These are phyloP conservation scores for Fusarium tricinctum DNA, from an alignment of 2,329 filamentous ascomycete genomes.

Conservation along the genomic window DNA sequence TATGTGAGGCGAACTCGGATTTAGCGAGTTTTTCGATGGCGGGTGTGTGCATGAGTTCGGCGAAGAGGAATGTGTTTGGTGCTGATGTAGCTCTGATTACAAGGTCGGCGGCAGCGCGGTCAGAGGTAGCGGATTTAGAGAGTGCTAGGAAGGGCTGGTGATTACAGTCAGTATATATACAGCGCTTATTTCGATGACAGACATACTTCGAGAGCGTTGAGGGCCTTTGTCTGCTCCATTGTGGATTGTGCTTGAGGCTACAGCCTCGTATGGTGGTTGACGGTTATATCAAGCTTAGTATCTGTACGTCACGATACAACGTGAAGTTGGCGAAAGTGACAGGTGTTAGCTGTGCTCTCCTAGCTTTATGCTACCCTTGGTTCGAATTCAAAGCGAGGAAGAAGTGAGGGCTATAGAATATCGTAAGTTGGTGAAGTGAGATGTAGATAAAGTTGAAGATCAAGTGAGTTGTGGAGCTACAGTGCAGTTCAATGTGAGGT, in stretches of 20 bases:
- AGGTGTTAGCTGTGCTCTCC: not conserved
- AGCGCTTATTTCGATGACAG: fast-evolving
- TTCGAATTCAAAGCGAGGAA: not conserved
- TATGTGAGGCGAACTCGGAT: conserved; percentile 72
- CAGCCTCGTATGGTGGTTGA: conserved; percentile 40
- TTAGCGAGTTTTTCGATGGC: conserved; percentile 81
- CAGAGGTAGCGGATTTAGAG: conserved; percentile 85
- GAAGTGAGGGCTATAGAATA: not conserved
- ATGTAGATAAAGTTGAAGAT: conserved; percentile 25
- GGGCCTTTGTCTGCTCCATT: conserved; percentile 81
- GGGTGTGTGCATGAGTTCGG: conserved; percentile 87
- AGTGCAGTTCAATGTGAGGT: conserved; percentile 43
- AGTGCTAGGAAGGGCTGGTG: conserved; percentile 89
- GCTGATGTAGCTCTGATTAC: conserved; percentile 90
- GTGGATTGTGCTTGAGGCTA: conserved; percentile 46
- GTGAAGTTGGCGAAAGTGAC: not conserved
- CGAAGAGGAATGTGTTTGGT: conserved; percentile 91
- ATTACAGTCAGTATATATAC: not conserved
- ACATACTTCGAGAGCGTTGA: conserved; percentile 73
- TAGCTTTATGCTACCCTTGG: not conserved
- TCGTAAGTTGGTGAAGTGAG: conserved; percentile 13
- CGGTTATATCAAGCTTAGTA: conserved; percentile 12
- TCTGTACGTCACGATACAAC: conserved; percentile 7
- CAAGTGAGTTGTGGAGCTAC: conserved; percentile 25
- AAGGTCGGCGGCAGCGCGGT: conserved; percentile 87